Conservation (phyloP, 495 filamentous ascomycete species). For the Aspergillus diversus region DNA sequence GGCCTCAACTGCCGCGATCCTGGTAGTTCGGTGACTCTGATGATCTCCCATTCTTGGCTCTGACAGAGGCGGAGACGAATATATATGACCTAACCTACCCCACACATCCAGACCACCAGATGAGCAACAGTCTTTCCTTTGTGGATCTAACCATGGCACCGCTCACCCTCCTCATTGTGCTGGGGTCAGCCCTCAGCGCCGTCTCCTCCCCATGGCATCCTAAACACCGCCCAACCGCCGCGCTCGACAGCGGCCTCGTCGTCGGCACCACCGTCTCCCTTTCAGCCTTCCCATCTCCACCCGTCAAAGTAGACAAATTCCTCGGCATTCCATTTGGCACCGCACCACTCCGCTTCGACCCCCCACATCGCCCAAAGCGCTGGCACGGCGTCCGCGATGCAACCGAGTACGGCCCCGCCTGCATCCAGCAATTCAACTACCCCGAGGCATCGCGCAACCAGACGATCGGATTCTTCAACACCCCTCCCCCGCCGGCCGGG, state of each 20-base stretch:
- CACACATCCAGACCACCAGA: background rate
- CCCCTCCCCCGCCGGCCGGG: constrained; percentile 8
- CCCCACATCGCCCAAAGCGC: constrained; percentile 26
- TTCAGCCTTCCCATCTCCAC: constrained; percentile 13
- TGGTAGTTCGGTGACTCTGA: background rate
- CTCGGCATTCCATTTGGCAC: constrained; percentile 38
- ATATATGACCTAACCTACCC: no score
- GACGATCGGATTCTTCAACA: constrained; percentile 12
- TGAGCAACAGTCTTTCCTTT: background rate
- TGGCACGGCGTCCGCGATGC: constrained; percentile 32
- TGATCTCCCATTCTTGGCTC: background rate
- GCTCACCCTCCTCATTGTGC: background rate
- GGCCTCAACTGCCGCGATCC: background rate
- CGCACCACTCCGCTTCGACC: constrained; percentile 39
- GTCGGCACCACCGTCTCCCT: constrained; percentile 33
- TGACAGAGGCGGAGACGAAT: no score
- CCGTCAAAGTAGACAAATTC: constrained; percentile 32
- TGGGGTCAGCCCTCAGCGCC: background rate
- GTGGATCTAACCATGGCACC: background rate
- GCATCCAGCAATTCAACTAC: constrained; percentile 43
- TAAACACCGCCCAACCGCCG: constrained; percentile 24
- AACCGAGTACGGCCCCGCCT: constrained; percentile 33
- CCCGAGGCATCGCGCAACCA: constrained; percentile 3
- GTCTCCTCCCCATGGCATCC: background rate
- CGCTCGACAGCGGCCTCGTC: constrained; percentile 26